phyloP scores from a whole-genome alignment of 768 basidiomycete genomes.

The Suillus luteus region DNA sequence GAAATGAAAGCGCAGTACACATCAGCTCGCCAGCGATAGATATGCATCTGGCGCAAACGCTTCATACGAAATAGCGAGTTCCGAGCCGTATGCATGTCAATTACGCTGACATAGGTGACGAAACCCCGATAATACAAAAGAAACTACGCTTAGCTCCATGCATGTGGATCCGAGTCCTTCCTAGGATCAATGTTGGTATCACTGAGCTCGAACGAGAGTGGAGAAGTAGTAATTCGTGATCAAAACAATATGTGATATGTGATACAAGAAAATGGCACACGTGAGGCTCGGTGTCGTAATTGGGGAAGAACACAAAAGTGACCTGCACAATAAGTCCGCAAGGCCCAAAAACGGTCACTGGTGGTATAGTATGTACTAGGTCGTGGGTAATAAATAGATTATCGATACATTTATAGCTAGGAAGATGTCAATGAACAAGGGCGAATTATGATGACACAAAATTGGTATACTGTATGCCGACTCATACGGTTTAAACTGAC shows the following conservation, averaged over 20 bases:
- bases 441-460: background rate
- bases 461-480: constrained; percentile 23
- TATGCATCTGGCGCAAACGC: background rate
- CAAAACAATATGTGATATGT: constrained; percentile 1
- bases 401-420: constrained; percentile 3
- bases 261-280: constrained; percentile 8
- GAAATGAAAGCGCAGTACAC: too few species aligned
- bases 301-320: background rate
- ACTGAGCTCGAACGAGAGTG: background rate
- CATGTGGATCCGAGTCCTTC: background rate
- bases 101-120: background rate
- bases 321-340: constrained; percentile 1
- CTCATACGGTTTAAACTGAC: background rate
- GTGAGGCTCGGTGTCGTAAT: background rate
- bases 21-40: background rate
- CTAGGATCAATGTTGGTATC: background rate
- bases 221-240: background rate
- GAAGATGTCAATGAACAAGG: too few species aligned
- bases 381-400: constrained; percentile 6
- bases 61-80: background rate
- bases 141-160: background rate
- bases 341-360: background rate
- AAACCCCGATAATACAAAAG: background rate
- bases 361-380: constrained; percentile 7
- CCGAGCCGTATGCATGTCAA: background rate